Evolutionary conservation across 208 protist genomes (phyloP), one percentile per base, ranked within the genome.

Genomic region (Acanthamoeba sp.): DNA sequence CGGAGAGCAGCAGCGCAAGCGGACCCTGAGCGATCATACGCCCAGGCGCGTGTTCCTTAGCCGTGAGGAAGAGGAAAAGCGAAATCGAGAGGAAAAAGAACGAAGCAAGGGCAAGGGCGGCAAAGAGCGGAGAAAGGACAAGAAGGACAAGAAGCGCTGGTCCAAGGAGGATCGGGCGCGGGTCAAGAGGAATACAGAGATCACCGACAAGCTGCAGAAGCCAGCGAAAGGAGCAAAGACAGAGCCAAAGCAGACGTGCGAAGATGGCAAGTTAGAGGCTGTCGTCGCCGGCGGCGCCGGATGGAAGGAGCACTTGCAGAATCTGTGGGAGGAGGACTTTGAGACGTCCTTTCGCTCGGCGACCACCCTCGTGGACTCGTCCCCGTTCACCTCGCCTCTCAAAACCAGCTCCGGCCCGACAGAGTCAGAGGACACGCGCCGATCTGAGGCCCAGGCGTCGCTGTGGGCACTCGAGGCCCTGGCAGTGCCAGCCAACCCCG

Each of bases 331-430:
- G 73, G 73, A 84, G 42, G 73, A 84, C 27, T 34, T 84, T 20
- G 73, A 84, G 38, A 84, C 73, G 20, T 45, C 73, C 9, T 52
- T 84, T 38, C 73, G 38, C 2, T 55, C 38, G 7, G 69, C n/a
- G 69, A 34, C 69, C 40, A 34, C 40, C 2, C 73, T 84, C 10
- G 34, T 7, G 20, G 38, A 84, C 14, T 84, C 73, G 42, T 84
- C 73, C 14, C 73, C 73, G 6, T 84, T 84, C 38, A 84, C 73
- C n/a, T 76, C 66, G n/a, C 66, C 62, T 71, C 62, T 71, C 62
- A 34, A 12, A 7, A 71, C 45, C 45, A 50, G 12, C 45, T 50
- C 45, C 9, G 9, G 45, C 45, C 12, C 45, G 4, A 12, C 12
- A 12, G 45, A 12, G 12, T 50, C 45, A n/a, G n/a, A n/a, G 45